Conservation (phyloP, 2,329 filamentous ascomycete species). For the Plectosphaerella plurivora region DNA sequence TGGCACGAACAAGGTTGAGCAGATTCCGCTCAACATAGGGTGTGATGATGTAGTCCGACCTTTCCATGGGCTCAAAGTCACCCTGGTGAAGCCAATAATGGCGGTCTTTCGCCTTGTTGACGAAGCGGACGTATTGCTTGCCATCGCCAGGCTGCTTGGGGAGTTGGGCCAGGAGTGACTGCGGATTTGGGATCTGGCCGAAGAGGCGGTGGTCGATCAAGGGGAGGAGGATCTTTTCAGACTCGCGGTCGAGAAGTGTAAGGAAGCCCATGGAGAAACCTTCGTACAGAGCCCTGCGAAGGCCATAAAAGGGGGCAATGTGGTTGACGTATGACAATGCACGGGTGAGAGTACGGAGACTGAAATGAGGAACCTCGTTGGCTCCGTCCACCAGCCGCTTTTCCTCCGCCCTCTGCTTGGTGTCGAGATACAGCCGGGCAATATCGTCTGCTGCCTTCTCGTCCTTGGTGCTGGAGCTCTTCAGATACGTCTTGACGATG, state of each 20-base stretch:
- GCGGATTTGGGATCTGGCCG: slow-evolving; percentile 62
- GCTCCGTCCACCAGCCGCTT: slow-evolving; percentile 91
- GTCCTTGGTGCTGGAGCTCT: slow-evolving; percentile 64
- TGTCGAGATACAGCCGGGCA: slow-evolving; percentile 81
- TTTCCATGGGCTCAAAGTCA: slow-evolving; percentile 58
- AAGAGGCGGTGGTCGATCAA: slow-evolving; percentile 79
- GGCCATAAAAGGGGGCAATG: slow-evolving; percentile 76
- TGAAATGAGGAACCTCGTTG: slow-evolving; percentile 95
- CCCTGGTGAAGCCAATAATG: slow-evolving; percentile 92
- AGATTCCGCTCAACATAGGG: slow-evolving; percentile 93
- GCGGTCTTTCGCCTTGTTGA: slow-evolving; percentile 55
- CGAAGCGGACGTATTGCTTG: slow-evolving; percentile 74
- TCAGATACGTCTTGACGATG: slow-evolving; percentile 86
- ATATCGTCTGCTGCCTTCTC: slow-evolving; percentile 75
- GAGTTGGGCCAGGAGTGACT: slow-evolving; percentile 71
- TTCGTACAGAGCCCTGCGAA: slow-evolving; percentile 84
- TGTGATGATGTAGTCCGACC: slow-evolving; percentile 92
- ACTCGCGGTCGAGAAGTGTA: slow-evolving; percentile 78
- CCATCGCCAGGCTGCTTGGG: slow-evolving; percentile 75
- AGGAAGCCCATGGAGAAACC: slow-evolving; percentile 98
- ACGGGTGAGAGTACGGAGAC: slow-evolving; percentile 86
- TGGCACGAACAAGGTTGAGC: slow-evolving; percentile 88
- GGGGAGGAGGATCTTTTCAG: slow-evolving; percentile 73
- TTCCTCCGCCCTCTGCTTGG: slow-evolving; percentile 73
- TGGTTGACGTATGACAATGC: slow-evolving; percentile 84